Base-by-base conservation (phyloP, 768 basidiomycete species). In the Sarcodon sp. region DNA sequence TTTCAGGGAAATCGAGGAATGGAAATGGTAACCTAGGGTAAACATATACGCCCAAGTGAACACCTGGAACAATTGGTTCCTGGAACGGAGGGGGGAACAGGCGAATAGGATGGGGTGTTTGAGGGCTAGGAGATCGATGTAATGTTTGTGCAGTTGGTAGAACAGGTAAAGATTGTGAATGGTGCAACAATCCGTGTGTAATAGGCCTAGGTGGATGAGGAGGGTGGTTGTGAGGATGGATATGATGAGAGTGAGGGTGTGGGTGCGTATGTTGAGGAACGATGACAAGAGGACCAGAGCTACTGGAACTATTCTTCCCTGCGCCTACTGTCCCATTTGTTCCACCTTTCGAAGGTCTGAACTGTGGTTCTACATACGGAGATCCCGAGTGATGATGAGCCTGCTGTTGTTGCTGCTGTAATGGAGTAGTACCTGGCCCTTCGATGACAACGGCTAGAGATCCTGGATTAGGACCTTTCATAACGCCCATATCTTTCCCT, bases 21-120 rank as follows among this genome's bases (percentile, higher is more conserved):
- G 80, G 79, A 60, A 82, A 79, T 27, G 79, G 80, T 38, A 73
- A 61, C 37, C 64, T 61, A 1, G 80, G 80, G 47, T 68, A 75
- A 43, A 82, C 72, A 59, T 67, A 82, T 21, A 76, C 76, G 35
- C 80, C 80, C 10, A 82, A 60, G 53, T 72, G 63, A 2, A 59
- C 52, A 0, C 59, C 49, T 2, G 60, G 58, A 4, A 55, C 51
- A 7, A 48, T 37, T 3, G 55, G 50, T 18, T 50, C 35, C 43
- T 53, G 55, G 2, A 44, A 34, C 10, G 48, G 47, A 8, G 54
- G 51, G 6, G 56, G 58, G 3, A 55, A 44, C 21, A 49, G 50
- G 16, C 54, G 39, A 43, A 49, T 51, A 31, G 47, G 52, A 36
- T 41, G 39, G 4, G 39, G n/a, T 9, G n/a, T 41, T 4, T 41